Base-by-base conservation (phyloP, 1,284 basidiomycete genomes). In the Austropuccinia psidii region DNA sequence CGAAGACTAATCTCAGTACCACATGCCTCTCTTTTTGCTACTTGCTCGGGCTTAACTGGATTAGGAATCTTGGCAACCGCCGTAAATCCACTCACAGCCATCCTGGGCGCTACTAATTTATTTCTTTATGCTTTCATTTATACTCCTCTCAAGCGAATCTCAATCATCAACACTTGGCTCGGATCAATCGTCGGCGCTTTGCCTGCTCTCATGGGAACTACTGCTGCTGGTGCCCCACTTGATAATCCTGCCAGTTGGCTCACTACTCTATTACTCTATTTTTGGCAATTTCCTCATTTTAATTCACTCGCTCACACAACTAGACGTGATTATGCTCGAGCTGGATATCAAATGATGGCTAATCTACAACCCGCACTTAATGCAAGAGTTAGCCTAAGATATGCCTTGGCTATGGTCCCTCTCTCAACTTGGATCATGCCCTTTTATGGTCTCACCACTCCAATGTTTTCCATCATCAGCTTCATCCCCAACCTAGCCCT, bases 211-310 rank as follows among this genome's bases (percentile, higher is more conserved):
- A 98, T 99, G 91, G 95, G 95, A 66, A 98, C 95, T 94, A 89
- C 93, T 2, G 95, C 95, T 0, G 92, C 67, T 43, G 68, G 24
- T 33, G 62, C 47, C 67, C 21, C 45, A 1, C 39, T 55, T 29
- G 7, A 21, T 57, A 37, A 39, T 62, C 74, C 50, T 43, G 50
- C 55, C 35, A 87, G 90, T 0, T 81, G 89, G 69, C 86, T 88
- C 1, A 83, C 97, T 2, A 91, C 90, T 81, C 83, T 87, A 79
- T 82, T 97, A 64, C 86, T 98, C 15, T 99, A 89, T 82, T 90
- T 90, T 74, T 99, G 96, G 96, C 96, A 99, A 80, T 98, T 98
- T 81, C 95, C 96, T 21, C 96, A 98, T 81, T 98, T 99, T 83
- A 98, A 96, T 82, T 83, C 92, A 1, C 85, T 98, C n/a, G 88